Base-by-base conservation (phyloP, 257 asterid genomes). In the Fraxinus cuspidata region DNA sequence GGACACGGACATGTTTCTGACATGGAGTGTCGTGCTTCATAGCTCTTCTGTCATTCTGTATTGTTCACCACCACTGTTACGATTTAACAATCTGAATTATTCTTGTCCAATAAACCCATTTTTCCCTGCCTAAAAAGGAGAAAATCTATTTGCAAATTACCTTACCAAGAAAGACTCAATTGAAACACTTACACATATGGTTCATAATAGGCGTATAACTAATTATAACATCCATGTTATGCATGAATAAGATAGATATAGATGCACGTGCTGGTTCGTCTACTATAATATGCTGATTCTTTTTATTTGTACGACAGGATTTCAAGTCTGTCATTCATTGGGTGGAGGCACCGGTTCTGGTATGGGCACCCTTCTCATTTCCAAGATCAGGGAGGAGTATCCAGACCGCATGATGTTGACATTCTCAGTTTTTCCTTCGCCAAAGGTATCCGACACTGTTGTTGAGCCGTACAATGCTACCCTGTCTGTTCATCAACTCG, bases 341-440 rank as follows among this genome's bases (percentile, higher is more conserved):
- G 89, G 89, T 76, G 89, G 89, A 81, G 89, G 89, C 53, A 85
- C 89, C 18, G 89, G 89, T 23, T 85, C 89, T 28, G 89, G 87
- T 70, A 85, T 85, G 89, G 89, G 89, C 32, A 85, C 89, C 68
- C 89, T 85, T 78, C 85, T 85, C 73, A 85, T 85, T 56, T 85
- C 89, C 77, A 85, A 85, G 78, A 85, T 85, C 80, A 78, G 89
- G 72, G 89, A 85, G 79, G 89, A 85, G 79, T 85, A 85, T 81
- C 89, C 89, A 0, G 89, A 85, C 74, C 83, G 89, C 53, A 85
- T 85, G 89, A 85, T 85, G 89, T 40, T 85, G 76, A 85, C 89
- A 31, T 85, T 85, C 71, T 85, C 89, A 10, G 89, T 85, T 73
- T 85, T 85, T 69, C 88, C 88, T 81, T 84, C 88, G 3, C 88